Conservation (phyloP, 1,139 yeast genomes). For the Taiozyma sp. region DNA sequence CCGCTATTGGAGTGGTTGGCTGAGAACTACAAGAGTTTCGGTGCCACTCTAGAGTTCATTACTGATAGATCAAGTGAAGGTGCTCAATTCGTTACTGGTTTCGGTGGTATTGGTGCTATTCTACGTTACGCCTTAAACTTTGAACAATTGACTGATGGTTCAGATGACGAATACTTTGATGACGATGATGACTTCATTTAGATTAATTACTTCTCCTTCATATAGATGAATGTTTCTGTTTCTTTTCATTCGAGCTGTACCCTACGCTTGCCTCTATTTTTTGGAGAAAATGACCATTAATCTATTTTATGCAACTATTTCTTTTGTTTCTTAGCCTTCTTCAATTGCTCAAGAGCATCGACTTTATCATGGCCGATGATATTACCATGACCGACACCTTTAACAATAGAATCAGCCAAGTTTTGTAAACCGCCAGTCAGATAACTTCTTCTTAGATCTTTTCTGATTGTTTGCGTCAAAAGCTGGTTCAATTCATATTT, state of each 20-base stretch:
- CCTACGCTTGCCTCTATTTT: not conserved
- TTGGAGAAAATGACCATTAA: not conserved
- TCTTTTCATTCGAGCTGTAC: not conserved
- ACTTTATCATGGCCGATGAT: constrained; percentile 66
- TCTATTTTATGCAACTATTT: not conserved
- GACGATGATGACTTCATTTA: constrained; percentile 48
- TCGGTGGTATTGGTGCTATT: constrained; percentile 98
- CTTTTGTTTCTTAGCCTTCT: constrained; percentile 27
- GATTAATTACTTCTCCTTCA: constrained; percentile 2
- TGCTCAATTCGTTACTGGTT: constrained; percentile 95
- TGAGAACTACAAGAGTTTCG: constrained; percentile 87
- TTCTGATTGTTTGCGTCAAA: constrained; percentile 55
- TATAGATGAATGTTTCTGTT: not conserved
- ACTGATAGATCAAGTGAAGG: constrained; percentile 97
- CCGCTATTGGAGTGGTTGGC: constrained; percentile 95
- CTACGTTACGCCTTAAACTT: constrained; percentile 95
- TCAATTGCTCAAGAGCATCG: constrained; percentile 67
- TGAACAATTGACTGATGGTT: constrained; percentile 87
- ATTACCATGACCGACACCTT: constrained; percentile 63
- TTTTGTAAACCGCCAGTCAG: constrained; percentile 81
- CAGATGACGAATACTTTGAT: constrained; percentile 83
- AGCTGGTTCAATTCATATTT: constrained; percentile 53
- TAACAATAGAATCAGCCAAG: constrained; percentile 76
- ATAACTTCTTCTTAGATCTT: constrained; percentile 66
- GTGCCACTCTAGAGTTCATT: constrained; percentile 93